Conservation (phyloP, 208 protist species). For the Crithidia fasciculata region DNA sequence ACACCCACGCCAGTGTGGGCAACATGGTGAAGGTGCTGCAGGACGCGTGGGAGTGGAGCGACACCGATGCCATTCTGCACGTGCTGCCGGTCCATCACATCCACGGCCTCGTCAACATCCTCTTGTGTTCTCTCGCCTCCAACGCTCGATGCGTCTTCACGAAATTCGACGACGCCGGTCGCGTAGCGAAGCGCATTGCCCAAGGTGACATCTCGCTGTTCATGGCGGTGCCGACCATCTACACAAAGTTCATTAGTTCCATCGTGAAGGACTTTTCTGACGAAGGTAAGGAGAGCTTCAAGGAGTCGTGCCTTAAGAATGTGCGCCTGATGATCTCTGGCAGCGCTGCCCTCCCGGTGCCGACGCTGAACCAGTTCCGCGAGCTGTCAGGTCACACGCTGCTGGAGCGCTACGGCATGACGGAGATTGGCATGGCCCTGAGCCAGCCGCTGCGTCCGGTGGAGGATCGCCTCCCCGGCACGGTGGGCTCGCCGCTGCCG, state of each 20-base stretch:
- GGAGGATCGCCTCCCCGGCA: slow-evolving; percentile 76
- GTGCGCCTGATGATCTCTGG: slow-evolving; percentile 96
- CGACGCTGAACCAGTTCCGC: slow-evolving; percentile 89
- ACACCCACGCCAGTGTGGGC: slow-evolving; percentile 88
- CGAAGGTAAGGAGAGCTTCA: slow-evolving; percentile 68
- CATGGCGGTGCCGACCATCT: slow-evolving; percentile 98
- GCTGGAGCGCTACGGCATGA: slow-evolving; percentile 98
- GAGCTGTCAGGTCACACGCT: slow-evolving; percentile 90
- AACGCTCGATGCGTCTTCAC: slow-evolving; percentile 85
- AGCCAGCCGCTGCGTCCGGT: slow-evolving; percentile 88
- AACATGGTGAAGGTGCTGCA: slow-evolving; percentile 85
- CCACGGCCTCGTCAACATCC: slow-evolving; percentile 95
- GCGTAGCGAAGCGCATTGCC: slow-evolving; percentile 63
- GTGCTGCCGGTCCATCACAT: slow-evolving; percentile 97
- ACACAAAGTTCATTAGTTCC: slow-evolving; percentile 90
- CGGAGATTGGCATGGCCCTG: slow-evolving; percentile 97
- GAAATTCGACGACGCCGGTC: slow-evolving; percentile 73
- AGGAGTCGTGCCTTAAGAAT: slow-evolving; percentile 29
- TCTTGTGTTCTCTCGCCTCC: slow-evolving; percentile 86
- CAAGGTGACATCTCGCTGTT: slow-evolving; percentile 89
- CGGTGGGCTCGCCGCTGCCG: slow-evolving; percentile 90
- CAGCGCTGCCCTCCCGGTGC: slow-evolving; percentile 91
- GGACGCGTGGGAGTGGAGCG: slow-evolving; percentile 91
- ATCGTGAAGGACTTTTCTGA: slow-evolving; percentile 61
- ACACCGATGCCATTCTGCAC: slow-evolving; percentile 90